Evolutionary conservation across 352 stramenopile species (phyloP).

Genomic region (Globisporangium lucens): DNA sequence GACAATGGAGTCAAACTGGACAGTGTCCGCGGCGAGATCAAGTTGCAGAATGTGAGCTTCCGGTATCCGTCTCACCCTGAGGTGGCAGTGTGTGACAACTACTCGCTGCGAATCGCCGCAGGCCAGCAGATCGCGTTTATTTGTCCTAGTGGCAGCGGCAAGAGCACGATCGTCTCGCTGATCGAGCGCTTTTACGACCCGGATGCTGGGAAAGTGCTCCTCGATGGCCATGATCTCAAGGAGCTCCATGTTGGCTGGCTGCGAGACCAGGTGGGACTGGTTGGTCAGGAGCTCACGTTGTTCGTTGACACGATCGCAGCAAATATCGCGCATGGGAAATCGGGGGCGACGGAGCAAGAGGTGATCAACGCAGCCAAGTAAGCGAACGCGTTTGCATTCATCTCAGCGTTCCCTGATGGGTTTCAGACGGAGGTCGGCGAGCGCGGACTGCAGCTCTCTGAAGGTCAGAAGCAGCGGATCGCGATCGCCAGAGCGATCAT

Average conservation of each 20-base stretch:
- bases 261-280: conserved; percentile 77
- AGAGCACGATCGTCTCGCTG: conserved; percentile 45
- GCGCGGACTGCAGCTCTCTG: conserved; percentile 60
- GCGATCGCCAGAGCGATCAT: conserved; percentile 87
- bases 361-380: conserved; percentile 60
- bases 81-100: conserved; percentile 28
- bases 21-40: conserved; percentile 23
- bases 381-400: conserved; percentile 88
- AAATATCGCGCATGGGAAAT: conserved; percentile 63
- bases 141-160: conserved; percentile 43
- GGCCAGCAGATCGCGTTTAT: conserved; percentile 45
- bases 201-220: conserved; percentile 28
- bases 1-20: conserved; percentile 25
- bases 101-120: conserved; percentile 32
- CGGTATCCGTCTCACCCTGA: conserved; percentile 32
- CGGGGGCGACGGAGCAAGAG: conserved; percentile 63
- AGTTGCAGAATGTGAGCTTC: conserved; percentile 47
- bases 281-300: conserved; percentile 75
- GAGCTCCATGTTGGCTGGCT: conserved; percentile 81
- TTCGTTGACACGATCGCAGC: conserved; percentile 41
- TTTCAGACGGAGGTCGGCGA: conserved; percentile 85
- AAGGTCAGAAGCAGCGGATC: conserved; percentile 92
- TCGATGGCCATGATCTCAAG: conserved; percentile 46
- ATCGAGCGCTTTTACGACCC: conserved; percentile 77
- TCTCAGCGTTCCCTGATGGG: conserved; percentile 77